A percentile compares a stretch with the other conserved stretches of the same genome.
Evolutionary conservation across 1,284 basidiomycete species (phyloP).

Genomic region (Ustilago sp.): DNA sequence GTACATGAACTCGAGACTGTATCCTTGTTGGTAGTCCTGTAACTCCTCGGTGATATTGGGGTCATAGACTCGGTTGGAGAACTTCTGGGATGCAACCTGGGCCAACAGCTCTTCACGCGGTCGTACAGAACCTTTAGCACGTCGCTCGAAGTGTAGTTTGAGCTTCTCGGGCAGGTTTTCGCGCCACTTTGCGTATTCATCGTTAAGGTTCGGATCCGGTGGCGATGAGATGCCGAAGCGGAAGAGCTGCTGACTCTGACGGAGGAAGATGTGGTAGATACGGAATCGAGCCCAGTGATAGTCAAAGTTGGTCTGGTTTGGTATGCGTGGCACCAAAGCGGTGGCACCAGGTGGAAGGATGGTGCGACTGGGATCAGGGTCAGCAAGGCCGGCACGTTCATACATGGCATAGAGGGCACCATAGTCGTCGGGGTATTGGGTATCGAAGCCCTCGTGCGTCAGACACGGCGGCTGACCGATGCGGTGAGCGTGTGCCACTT

Average conservation of each 20-base stretch:
- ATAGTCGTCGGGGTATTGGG: constrained; percentile 59
- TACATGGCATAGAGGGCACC: constrained; percentile 47
- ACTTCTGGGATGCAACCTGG: constrained; percentile 31
- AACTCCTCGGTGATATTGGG: constrained; percentile 45
- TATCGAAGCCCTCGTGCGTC: constrained; percentile 55
- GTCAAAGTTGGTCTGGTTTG: constrained; percentile 50
- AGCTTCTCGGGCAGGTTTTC: constrained; percentile 49
- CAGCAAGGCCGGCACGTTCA: constrained; percentile 48
- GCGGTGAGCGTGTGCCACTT: constrained; percentile 50
- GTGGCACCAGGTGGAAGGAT: constrained; percentile 49
- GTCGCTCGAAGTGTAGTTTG: constrained; percentile 45
- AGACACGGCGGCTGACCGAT: constrained; percentile 55
- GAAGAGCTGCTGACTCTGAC: constrained; percentile 55
- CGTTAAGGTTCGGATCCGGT: constrained; percentile 45
- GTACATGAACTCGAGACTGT: constrained; percentile 55
- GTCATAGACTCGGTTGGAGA: constrained; percentile 39
- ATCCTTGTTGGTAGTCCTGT: constrained; percentile 53
- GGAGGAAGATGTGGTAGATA: constrained; percentile 52
- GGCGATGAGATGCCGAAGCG: constrained; percentile 54
- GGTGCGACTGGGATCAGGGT: constrained; percentile 43
- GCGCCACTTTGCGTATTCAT: constrained; percentile 50
- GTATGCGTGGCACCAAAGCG: constrained; percentile 40
- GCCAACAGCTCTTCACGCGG: constrained; percentile 35
- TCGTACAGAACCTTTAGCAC: constrained; percentile 37
- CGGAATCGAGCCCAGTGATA: constrained; percentile 56